These are phyloP conservation scores for Taiozyma sp. DNA, from an alignment of 1,139 yeast species.

Conservation along the genomic window DNA sequence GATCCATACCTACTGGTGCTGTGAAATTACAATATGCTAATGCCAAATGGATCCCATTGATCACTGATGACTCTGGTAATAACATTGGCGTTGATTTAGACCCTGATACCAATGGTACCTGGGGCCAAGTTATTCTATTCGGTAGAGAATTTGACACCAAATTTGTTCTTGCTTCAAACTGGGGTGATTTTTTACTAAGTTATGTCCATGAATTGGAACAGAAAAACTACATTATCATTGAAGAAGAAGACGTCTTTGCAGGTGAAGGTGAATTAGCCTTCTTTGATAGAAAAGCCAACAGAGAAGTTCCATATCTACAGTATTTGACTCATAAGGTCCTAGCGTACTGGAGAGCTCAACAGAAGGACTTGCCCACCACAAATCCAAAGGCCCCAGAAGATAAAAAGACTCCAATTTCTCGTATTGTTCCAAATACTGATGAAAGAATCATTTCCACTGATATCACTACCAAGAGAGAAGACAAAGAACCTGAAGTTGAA, in stretches of 20 bases:
- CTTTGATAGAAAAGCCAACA: conserved; percentile 43
- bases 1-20: conserved; percentile 67
- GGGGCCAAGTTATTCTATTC: conserved; percentile 86
- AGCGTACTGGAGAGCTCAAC: conserved; percentile 21
- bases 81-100: conserved; percentile 85
- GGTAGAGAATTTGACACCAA: conserved; percentile 89
- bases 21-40: conserved; percentile 75
- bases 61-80: conserved; percentile 86
- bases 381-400: conserved; percentile 3
- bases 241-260: conserved; percentile 52
- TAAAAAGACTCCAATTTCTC: conserved; percentile 8
- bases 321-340: conserved; percentile 46
- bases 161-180: conserved; percentile 67
- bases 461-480: conserved; percentile 9
- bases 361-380: conserved; percentile 6
- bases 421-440: conserved; percentile 8
- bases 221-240: conserved; percentile 59
- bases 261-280: conserved; percentile 75
- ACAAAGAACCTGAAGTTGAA: conserved; percentile 3
- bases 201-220: conserved; percentile 82
- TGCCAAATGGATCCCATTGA: conserved; percentile 84
- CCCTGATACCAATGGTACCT: conserved; percentile 68
- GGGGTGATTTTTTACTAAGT: conserved; percentile 76
- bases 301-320: conserved; percentile 57
- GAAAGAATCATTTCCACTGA: conserved; percentile 17